A percentile compares a stretch with the other conserved stretches of the same genome.
These are phyloP conservation scores for Fusarium nygamai DNA, from an alignment of 2,329 filamentous ascomycete genomes.

Conservation along the genomic window DNA sequence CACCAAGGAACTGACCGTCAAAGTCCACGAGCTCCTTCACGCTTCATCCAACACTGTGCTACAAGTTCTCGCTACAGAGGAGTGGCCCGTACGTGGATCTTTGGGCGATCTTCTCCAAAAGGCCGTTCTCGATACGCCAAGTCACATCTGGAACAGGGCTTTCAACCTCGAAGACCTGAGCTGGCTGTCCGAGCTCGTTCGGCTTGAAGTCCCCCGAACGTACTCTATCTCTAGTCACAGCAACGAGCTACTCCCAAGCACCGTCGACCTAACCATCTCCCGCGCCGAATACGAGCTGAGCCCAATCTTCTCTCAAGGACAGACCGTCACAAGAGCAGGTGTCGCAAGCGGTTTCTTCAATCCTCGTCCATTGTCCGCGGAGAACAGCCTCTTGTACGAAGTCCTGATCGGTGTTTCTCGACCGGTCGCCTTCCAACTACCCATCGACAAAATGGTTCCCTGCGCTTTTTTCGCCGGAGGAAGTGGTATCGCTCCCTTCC, in stretches of 20 bases:
- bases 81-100: conserved; percentile 62
- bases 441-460: conserved; percentile 59
- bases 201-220: conserved; percentile 61
- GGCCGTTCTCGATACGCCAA: conserved; percentile 58
- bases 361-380: conserved; percentile 48
- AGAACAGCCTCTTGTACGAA: conserved; percentile 54
- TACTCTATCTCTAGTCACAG: conserved; percentile 64
- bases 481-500: conserved; percentile 63
- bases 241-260: conserved; percentile 60
- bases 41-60: conserved; percentile 61
- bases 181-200: conserved; percentile 59
- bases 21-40: conserved; percentile 58
- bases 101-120: conserved; percentile 61
- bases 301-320: conserved; percentile 50
- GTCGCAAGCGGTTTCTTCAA: conserved; percentile 66
- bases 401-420: conserved; percentile 63
- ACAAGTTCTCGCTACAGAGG: conserved; percentile 58
- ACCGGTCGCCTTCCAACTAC: conserved; percentile 62
- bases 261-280: conserved; percentile 62
- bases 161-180: conserved; percentile 57
- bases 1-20: conserved; percentile 61
- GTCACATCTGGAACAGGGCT: conserved; percentile 61
- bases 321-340: conserved; percentile 52
- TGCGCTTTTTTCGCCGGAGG: conserved; percentile 65
- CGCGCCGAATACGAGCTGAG: conserved; percentile 61